Conservation (phyloP, 352 stramenopile species). For the Nothophytophthora sp. region DNA sequence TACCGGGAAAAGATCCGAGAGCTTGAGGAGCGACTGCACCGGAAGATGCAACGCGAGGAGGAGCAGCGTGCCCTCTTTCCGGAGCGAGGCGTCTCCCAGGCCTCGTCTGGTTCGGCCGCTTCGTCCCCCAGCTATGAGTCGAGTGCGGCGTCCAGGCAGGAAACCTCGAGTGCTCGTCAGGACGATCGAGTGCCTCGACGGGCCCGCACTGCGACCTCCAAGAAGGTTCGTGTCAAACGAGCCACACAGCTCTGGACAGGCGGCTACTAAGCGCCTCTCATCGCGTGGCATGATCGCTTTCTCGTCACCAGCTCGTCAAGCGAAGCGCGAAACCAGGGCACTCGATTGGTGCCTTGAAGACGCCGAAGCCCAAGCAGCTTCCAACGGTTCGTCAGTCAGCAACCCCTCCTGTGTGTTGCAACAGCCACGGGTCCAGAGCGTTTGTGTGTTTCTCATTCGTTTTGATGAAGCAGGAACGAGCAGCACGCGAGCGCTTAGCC, state of each 20-base stretch:
- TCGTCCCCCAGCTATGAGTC: constrained; percentile 11
- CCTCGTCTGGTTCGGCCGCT: constrained; percentile 12
- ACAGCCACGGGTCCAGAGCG: no score
- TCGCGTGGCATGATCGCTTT: not conserved
- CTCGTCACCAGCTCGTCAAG: constrained; percentile 13
- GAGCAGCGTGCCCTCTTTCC: constrained; percentile 28
- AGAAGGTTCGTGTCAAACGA: constrained; percentile 12
- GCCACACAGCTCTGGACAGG: no score
- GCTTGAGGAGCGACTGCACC: constrained; percentile 30
- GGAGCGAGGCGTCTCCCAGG: constrained; percentile 3
- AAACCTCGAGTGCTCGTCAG: not conserved
- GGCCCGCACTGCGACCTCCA: not conserved
- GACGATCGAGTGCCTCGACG: constrained; percentile 1
- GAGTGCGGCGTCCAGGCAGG: constrained; percentile 5
- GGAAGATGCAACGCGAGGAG: constrained; percentile 26
- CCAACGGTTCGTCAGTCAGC: no score
- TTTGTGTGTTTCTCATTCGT: no score
- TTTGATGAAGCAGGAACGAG: not conserved
- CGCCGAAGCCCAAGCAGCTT: constrained; percentile 6
- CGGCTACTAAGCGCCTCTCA: not conserved
- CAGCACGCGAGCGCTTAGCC: not conserved
- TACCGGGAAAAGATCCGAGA: constrained; percentile 25
- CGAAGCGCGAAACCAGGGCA: constrained; percentile 15
- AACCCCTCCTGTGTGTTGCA: no score
- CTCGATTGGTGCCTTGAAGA: constrained; percentile 1